Evolutionary conservation across 2,329 filamentous ascomycete genomes (phyloP).

Genomic region (Fusarium longipes): DNA sequence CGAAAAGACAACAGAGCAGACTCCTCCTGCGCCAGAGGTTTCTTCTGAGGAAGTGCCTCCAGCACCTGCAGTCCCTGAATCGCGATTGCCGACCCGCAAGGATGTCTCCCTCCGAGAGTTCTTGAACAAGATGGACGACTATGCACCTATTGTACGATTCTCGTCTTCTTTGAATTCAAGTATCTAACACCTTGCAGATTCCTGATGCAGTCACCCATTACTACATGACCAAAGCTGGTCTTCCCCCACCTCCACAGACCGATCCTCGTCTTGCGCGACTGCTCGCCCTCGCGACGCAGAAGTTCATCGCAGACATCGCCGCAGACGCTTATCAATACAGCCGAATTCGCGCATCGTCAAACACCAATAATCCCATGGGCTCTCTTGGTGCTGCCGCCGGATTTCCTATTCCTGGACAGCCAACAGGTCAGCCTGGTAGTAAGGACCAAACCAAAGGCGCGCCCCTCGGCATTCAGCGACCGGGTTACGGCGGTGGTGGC

Average conservation of each 20-base stretch:
- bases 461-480: slow-evolving; percentile 78
- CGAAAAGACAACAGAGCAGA: slow-evolving; percentile 49
- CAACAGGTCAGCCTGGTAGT: slow-evolving; percentile 64
- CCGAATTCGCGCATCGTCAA: slow-evolving; percentile 90
- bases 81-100: slow-evolving; percentile 82
- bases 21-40: slow-evolving; percentile 45
- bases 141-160: slow-evolving; percentile 87
- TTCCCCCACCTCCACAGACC: slow-evolving; percentile 91
- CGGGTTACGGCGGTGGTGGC: slow-evolving; percentile 87
- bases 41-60: slow-evolving; percentile 52
- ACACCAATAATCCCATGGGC: slow-evolving; percentile 91
- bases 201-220: slow-evolving; percentile 98
- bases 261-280: slow-evolving; percentile 91
- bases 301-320: slow-evolving; percentile 97
- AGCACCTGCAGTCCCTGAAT: slow-evolving; percentile 63
- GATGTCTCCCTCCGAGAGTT: slow-evolving; percentile 94
- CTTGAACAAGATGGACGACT: slow-evolving; percentile 96
- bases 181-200: slow-evolving; percentile 64
- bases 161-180: not conserved
- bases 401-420: slow-evolving; percentile 73
- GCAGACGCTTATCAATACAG: slow-evolving; percentile 98
- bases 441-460: slow-evolving; percentile 69
- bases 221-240: slow-evolving; percentile 95
- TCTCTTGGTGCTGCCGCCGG: slow-evolving; percentile 81
- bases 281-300: slow-evolving; percentile 96